These are phyloP conservation scores for Xylariaceae sp. DNA, from an alignment of 2,329 filamentous ascomycete species.

Conservation along the genomic window DNA sequence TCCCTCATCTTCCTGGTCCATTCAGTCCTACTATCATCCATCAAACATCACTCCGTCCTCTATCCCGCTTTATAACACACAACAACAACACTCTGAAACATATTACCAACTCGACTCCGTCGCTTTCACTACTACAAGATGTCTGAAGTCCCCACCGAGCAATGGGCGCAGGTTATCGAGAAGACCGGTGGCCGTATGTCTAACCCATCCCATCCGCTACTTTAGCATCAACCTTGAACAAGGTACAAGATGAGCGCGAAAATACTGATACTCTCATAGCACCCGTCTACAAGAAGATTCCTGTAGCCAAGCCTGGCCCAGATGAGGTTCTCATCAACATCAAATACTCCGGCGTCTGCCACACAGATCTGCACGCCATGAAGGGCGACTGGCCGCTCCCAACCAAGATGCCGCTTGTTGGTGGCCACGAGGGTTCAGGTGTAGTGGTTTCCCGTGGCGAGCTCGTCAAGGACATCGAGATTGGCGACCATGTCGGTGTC, in stretches of 20 bases:
- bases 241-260: not conserved
- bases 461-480: constrained; percentile 70
- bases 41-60: too few species aligned
- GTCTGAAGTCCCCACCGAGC: constrained; percentile 65
- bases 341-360: constrained; percentile 87
- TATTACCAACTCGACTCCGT: too few species aligned
- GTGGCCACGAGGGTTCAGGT: constrained; percentile 77
- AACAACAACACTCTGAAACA: too few species aligned
- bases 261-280: constrained; percentile 36
- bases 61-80: too few species aligned
- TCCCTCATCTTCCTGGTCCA: too few species aligned
- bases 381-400: constrained; percentile 85
- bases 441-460: constrained; percentile 76
- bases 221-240: not conserved
- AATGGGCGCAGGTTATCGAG: constrained; percentile 91
- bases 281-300: constrained; percentile 73
- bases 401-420: constrained; percentile 81
- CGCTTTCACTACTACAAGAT: constrained; percentile 4
- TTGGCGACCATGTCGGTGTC: constrained; percentile 83
- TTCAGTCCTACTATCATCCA: too few species aligned
- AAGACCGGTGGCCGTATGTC: constrained; percentile 67
- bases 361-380: constrained; percentile 77
- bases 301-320: constrained; percentile 73
- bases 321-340: constrained; percentile 91
- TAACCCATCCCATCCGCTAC: not conserved